Evolutionary conservation across 2,329 filamentous ascomycete species (phyloP).

Genomic region (Colletotrichum destructivum): DNA sequence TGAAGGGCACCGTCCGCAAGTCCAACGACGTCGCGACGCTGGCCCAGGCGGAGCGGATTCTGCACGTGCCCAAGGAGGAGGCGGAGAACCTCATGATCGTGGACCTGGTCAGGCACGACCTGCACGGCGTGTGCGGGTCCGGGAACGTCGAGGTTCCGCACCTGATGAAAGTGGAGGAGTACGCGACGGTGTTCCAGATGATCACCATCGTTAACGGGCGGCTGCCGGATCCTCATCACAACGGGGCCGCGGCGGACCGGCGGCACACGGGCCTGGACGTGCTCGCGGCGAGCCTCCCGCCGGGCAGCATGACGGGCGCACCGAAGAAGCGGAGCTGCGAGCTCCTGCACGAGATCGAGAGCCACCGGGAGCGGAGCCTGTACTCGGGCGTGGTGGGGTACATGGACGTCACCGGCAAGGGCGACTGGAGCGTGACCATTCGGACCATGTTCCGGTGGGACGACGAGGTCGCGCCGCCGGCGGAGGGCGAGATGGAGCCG

Average conservation of each 20-base stretch:
- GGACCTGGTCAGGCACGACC: constrained; percentile 93
- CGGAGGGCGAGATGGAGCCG: constrained; percentile 49
- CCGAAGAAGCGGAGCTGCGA: constrained; percentile 95
- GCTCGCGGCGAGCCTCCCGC: constrained; percentile 83
- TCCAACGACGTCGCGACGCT: constrained; percentile 74
- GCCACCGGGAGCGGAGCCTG: constrained; percentile 74
- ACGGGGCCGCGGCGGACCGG: constrained; percentile 36
- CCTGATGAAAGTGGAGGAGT: constrained; percentile 90
- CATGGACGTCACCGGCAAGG: constrained; percentile 86
- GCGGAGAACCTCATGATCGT: constrained; percentile 99
- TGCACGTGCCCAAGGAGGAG: constrained; percentile 88
- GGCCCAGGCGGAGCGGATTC: constrained; percentile 79
- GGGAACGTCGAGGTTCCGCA: constrained; percentile 82
- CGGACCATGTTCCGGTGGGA: constrained; percentile 84
- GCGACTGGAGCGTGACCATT: constrained; percentile 94
- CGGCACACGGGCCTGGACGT: constrained; percentile 80
- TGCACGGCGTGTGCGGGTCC: constrained; percentile 86
- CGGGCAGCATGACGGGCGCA: constrained; percentile 96
- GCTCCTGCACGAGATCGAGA: constrained; percentile 80
- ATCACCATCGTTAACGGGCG: constrained; percentile 87
- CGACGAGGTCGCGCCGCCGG: constrained; percentile 62
- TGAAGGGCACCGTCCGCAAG: constrained; percentile 97
- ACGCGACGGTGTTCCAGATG: constrained; percentile 92
- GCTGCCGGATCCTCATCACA: constrained; percentile 55
- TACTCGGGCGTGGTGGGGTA: constrained; percentile 95